Evolutionary conservation across 768 basidiomycete genomes (phyloP).

Genomic region (Rhizopogon salebrosus): DNA sequence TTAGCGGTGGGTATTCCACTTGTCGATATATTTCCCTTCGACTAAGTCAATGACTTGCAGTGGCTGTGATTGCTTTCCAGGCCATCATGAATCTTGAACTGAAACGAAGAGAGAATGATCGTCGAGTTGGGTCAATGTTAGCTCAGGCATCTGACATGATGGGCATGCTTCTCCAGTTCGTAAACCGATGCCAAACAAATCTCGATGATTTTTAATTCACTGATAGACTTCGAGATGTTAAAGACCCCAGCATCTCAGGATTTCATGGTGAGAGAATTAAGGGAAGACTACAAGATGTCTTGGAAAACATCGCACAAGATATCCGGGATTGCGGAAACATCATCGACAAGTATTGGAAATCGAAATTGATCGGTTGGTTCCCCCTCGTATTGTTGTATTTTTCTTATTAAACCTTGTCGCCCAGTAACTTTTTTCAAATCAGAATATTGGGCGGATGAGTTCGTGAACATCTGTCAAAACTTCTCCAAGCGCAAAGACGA

Average conservation of each 20-base stretch:
- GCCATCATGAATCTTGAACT: constrained; percentile 43
- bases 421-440: constrained; percentile 28
- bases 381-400: neutral
- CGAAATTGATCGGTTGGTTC: constrained; percentile 33
- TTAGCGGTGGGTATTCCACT: constrained; percentile 15
- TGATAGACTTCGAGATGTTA: constrained; percentile 26
- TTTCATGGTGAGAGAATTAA: constrained; percentile 29
- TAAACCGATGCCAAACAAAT: neutral
- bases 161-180: constrained; percentile 40
- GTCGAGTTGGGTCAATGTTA: constrained; percentile 40
- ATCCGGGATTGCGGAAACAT: constrained; percentile 39
- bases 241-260: constrained; percentile 15
- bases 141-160: constrained; percentile 49
- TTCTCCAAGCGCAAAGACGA: constrained; percentile 33
- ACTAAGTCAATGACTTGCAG: constrained; percentile 17
- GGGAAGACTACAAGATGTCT: constrained; percentile 27
- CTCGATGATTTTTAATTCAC: neutral
- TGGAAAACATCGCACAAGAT: constrained; percentile 30
- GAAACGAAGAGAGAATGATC: constrained; percentile 46
- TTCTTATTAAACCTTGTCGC: constrained; percentile 4
- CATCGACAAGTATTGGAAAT: constrained; percentile 43
- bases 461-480: constrained; percentile 25
- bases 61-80: constrained; percentile 46
- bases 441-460: constrained; percentile 31
- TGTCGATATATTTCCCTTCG: neutral